Conservation (phyloP, 148 eudicot genomes). For the Vaccinium macrocarpon region DNA sequence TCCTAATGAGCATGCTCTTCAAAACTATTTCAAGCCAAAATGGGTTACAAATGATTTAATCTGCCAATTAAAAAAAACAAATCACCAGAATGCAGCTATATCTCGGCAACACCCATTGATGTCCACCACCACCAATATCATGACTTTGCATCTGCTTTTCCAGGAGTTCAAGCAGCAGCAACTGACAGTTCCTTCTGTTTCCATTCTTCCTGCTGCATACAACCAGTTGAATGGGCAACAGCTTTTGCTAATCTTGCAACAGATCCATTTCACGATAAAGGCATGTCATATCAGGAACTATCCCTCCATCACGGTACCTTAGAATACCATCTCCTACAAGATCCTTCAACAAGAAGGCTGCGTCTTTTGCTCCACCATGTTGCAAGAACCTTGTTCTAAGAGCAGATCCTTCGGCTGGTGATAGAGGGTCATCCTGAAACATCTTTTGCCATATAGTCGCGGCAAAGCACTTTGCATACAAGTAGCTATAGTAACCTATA, state of each 20-base stretch:
- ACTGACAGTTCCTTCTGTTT: not conserved
- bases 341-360: slow-evolving; percentile 54
- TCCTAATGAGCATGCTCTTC: not conserved
- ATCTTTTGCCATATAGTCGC: slow-evolving; percentile 83
- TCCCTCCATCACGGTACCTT: slow-evolving; percentile 54
- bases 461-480: slow-evolving; percentile 93
- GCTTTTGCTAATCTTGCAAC: not conserved
- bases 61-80: not conserved
- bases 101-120: not conserved
- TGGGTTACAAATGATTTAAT: not conserved
- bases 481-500: slow-evolving; percentile 89
- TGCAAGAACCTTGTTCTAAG: slow-evolving; percentile 68
- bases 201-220: not conserved
- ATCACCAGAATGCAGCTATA: not conserved
- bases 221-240: not conserved
- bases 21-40: not conserved
- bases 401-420: slow-evolving; percentile 69
- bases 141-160: not conserved
- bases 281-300: slow-evolving; percentile 70
- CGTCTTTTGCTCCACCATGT: slow-evolving; percentile 92
- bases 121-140: not conserved
- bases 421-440: slow-evolving; percentile 80
- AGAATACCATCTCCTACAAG: slow-evolving; percentile 57
- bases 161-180: not conserved
- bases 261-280: slow-evolving; percentile 60